Conservation (phyloP, 192 early-diverging fungal genomes). For the Thamnidium elegans region DNA sequence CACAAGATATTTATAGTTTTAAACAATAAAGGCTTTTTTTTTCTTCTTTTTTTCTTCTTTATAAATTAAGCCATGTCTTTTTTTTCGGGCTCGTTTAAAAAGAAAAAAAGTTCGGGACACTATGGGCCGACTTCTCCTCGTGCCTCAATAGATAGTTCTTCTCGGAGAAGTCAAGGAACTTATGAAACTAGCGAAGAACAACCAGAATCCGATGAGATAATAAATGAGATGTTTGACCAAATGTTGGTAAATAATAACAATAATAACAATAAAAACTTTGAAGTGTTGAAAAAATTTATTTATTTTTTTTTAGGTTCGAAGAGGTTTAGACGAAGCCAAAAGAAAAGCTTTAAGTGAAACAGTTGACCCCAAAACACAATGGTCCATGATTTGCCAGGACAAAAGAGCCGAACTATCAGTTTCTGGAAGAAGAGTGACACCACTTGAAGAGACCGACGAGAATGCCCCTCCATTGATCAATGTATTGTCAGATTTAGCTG, state of each 20-base stretch:
- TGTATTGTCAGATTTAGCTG: constrained; percentile 30
- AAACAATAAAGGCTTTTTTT: too few relatives aligned
- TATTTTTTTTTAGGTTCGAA: constrained; percentile 41
- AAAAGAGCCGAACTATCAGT: constrained; percentile 4
- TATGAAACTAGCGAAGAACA: not conserved
- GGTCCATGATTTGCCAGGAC: constrained; percentile 12
- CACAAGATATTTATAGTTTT: too few relatives aligned
- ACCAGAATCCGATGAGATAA: constrained; percentile 35
- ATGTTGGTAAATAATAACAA: constrained; percentile 45
- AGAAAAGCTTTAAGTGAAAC: not conserved
- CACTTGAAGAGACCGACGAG: not conserved
- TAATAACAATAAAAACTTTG: not conserved
- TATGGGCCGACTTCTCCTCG: constrained; percentile 4
- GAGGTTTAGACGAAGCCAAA: constrained; percentile 12
- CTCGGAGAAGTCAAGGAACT: not conserved
- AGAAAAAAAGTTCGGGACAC: not conserved
- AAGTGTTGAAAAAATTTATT: not conserved
- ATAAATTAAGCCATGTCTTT: too few relatives aligned
- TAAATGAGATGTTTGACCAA: constrained; percentile 51
- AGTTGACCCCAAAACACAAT: constrained; percentile 6
- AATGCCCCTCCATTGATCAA: constrained; percentile 22
- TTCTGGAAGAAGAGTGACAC: constrained; percentile 36
- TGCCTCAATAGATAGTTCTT: constrained; percentile 9
- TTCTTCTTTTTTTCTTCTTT: too few relatives aligned
- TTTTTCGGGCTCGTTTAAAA: not conserved